A percentile compares a stretch with the other conserved stretches of the same genome.
Conservation (phyloP, 1,284 basidiomycete genomes). For the Sphaerobolus stellatus region DNA sequence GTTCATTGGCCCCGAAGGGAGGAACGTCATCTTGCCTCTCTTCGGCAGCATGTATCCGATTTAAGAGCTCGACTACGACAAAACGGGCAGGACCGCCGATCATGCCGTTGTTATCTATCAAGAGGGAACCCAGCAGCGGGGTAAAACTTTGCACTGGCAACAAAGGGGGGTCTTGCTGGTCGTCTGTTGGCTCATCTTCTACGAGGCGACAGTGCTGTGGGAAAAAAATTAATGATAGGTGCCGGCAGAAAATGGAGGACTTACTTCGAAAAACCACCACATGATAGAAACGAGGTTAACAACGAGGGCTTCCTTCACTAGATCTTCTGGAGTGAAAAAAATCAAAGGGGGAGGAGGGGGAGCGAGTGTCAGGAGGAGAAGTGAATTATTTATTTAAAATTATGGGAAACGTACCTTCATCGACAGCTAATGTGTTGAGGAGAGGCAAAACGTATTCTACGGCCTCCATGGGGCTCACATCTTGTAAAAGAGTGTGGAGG, state of each 20-base stretch:
- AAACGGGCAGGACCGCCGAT: conserved; percentile 75
- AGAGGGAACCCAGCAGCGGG: conserved; percentile 84
- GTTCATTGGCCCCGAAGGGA: conserved; percentile 55
- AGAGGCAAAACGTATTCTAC: conserved; percentile 94
- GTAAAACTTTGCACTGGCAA: conserved; percentile 88
- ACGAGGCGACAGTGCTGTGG: conserved; percentile 58
- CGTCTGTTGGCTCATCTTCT: conserved; percentile 43
- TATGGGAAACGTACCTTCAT: conserved; percentile 73
- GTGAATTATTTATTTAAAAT: too few species aligned
- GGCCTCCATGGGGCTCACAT: conserved; percentile 84
- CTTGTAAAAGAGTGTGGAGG: conserved; percentile 70
- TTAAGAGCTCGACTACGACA: conserved; percentile 78
- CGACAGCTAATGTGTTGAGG: conserved; percentile 83
- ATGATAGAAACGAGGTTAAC: conserved; percentile 80
- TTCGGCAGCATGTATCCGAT: conserved; percentile 46
- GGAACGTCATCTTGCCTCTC: conserved; percentile 16
- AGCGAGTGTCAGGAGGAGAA: conserved; percentile 15
- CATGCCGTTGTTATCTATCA: conserved; percentile 76
- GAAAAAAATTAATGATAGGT: conserved; percentile 14
- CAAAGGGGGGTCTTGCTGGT: conserved; percentile 34
- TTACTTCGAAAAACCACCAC: conserved; percentile 92
- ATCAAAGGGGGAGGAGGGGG: conserved; percentile 3
- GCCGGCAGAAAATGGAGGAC: conserved; percentile 20
- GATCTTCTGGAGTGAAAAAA: conserved; percentile 60
- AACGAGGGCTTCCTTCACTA: conserved; percentile 89